These are phyloP conservation scores for Cucumis sativus DNA, from an alignment of 306 rosid genomes.

Conservation along the genomic window DNA sequence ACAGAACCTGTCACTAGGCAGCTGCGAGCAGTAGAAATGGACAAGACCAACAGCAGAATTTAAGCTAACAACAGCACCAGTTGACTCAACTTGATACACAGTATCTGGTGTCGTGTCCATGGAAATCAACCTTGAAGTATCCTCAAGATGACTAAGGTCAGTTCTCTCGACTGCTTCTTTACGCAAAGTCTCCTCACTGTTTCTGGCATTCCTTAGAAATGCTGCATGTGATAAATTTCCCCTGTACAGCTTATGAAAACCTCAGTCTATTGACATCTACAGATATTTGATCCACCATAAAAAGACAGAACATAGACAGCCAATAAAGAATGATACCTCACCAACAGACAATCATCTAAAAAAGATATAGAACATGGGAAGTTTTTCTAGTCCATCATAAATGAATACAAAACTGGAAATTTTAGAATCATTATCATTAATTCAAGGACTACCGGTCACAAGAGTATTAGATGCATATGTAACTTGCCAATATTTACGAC, in stretches of 20 bases:
- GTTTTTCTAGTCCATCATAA: neutral
- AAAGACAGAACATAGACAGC: neutral
- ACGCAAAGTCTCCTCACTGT: conserved; percentile 92
- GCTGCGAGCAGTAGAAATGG: conserved; percentile 99
- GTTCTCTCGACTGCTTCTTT: conserved; percentile 98
- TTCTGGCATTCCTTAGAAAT: conserved; percentile 88
- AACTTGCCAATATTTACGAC: neutral
- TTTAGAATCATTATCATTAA: neutral
- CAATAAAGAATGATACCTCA: neutral
- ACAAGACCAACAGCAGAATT: conserved; percentile 94
- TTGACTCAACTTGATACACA: conserved; percentile 90
- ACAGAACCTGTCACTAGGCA: conserved; percentile 92
- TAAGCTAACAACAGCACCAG: conserved; percentile 96
- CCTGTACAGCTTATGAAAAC: conserved; percentile 24
- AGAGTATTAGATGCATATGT: neutral
- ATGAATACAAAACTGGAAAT: neutral
- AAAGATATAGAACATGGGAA: neutral
- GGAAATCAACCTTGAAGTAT: conserved; percentile 74
- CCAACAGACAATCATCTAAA: neutral
- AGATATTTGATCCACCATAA: neutral
- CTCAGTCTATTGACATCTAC: conserved; percentile 15
- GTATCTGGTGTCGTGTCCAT: conserved; percentile 69
- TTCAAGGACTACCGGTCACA: neutral
- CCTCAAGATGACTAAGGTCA: conserved; percentile 86
- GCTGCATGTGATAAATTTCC: conserved; percentile 90